These are phyloP conservation scores for Globisporangium iwayamae DNA, from an alignment of 352 stramenopile genomes.

Conservation along the genomic window DNA sequence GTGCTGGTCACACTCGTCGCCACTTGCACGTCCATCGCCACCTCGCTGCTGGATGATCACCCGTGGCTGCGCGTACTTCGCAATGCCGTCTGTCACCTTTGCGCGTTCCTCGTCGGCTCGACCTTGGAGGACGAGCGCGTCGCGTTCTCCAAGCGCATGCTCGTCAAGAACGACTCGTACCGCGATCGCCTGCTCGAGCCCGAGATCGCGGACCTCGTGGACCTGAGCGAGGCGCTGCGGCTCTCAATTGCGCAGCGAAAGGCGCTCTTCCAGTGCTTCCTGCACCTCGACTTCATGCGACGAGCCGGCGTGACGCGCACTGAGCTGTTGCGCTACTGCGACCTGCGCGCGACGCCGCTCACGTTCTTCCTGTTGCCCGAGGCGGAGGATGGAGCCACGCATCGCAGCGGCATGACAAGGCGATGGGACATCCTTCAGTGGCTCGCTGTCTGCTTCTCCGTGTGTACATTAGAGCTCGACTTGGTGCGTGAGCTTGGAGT, in stretches of 20 bases:
- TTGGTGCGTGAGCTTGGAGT: constrained; percentile 17
- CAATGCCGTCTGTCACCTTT: constrained; percentile 22
- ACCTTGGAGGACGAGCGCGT: constrained; percentile 40
- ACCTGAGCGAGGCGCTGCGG: constrained; percentile 45
- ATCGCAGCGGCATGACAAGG: constrained; percentile 30
- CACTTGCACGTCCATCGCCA: not conserved
- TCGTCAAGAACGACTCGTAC: constrained; percentile 65
- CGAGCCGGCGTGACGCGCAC: constrained; percentile 41
- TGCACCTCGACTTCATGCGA: constrained; percentile 57
- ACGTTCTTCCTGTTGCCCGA: constrained; percentile 36
- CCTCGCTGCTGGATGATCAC: constrained; percentile 6
- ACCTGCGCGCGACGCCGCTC: constrained; percentile 31
- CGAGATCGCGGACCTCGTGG: constrained; percentile 61
- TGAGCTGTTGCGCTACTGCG: constrained; percentile 60
- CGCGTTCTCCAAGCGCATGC: constrained; percentile 36
- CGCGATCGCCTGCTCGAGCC: constrained; percentile 50
- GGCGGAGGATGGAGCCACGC: constrained; percentile 19
- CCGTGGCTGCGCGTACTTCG: constrained; percentile 21
- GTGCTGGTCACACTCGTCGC: not conserved
- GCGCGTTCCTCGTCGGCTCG: constrained; percentile 39
- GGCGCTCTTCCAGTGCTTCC: constrained; percentile 59
- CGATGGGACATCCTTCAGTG: constrained; percentile 65
- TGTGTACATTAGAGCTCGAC: constrained; percentile 43
- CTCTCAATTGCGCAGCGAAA: constrained; percentile 53
- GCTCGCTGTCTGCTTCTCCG: constrained; percentile 45